Evolutionary conservation across 2,329 filamentous ascomycete genomes (phyloP).

Genomic region (Cercospora sp.): DNA sequence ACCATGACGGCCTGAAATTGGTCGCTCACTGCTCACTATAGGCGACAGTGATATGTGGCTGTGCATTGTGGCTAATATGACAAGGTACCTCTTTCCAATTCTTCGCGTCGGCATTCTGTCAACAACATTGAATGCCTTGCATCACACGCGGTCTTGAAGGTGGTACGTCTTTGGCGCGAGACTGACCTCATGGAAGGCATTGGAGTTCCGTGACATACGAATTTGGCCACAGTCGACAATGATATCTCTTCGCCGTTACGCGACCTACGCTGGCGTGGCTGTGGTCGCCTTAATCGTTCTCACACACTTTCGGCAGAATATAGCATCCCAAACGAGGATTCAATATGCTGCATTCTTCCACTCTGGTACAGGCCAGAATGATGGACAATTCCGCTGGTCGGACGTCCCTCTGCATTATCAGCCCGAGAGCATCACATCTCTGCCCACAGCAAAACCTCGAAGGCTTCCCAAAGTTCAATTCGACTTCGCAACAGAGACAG

Average conservation of each 20-base stretch:
- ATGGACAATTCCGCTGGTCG: slow-evolving; percentile 42
- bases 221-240: slow-evolving; percentile 31
- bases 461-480: slow-evolving; percentile 47
- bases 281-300: slow-evolving; percentile 41
- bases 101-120: not conserved
- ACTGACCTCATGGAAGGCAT: not conserved
- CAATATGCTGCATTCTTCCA: slow-evolving; percentile 24
- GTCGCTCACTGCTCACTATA: not conserved
- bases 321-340: slow-evolving; percentile 22
- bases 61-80: not conserved
- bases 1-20: not conserved
- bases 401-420: slow-evolving; percentile 45
- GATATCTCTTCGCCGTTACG: slow-evolving; percentile 43
- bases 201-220: not conserved
- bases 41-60: not conserved
- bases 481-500: slow-evolving; percentile 42
- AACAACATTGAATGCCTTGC: not conserved
- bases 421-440: slow-evolving; percentile 38
- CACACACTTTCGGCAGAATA: slow-evolving; percentile 38
- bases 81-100: not conserved
- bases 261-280: slow-evolving; percentile 39
- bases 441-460: slow-evolving; percentile 43
- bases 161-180: not conserved
- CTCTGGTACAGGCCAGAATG: slow-evolving; percentile 15
- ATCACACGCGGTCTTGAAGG: not conserved